These are phyloP conservation scores for Penicillium sp. DNA, from an alignment of 2,329 filamentous ascomycete species.

Conservation along the genomic window DNA sequence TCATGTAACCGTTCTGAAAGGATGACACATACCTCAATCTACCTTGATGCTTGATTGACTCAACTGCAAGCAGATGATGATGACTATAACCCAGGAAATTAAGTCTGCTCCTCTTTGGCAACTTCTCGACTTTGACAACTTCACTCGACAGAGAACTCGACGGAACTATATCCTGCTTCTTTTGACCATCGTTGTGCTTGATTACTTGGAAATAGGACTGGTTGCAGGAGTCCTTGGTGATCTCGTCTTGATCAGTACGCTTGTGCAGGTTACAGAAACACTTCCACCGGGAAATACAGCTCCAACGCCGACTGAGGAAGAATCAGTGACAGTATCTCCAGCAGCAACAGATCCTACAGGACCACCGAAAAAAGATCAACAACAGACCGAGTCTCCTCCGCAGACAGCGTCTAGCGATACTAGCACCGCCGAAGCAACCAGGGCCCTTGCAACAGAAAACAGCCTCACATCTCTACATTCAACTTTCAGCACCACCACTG, in stretches of 20 bases:
- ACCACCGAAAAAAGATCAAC: background rate
- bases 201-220: background rate
- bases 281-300: background rate
- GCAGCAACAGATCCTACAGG: background rate
- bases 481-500: background rate
- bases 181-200: background rate
- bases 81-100: background rate
- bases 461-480: background rate
- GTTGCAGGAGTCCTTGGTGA: background rate
- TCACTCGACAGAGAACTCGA: background rate
- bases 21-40: background rate
- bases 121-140: background rate
- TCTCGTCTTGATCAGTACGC: slow-evolving; percentile 1
- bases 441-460: background rate
- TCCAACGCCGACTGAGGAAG: background rate
- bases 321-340: background rate
- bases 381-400: background rate
- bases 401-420: background rate
- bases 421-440: background rate
- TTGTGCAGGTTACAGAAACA: slow-evolving; percentile 11
- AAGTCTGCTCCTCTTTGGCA: background rate
- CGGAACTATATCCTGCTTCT: background rate
- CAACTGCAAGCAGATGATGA: background rate
- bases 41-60: background rate
- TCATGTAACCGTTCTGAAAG: background rate